Base-by-base conservation (phyloP, 139 green algal genomes). In the Haematococcus lacustris region DNA sequence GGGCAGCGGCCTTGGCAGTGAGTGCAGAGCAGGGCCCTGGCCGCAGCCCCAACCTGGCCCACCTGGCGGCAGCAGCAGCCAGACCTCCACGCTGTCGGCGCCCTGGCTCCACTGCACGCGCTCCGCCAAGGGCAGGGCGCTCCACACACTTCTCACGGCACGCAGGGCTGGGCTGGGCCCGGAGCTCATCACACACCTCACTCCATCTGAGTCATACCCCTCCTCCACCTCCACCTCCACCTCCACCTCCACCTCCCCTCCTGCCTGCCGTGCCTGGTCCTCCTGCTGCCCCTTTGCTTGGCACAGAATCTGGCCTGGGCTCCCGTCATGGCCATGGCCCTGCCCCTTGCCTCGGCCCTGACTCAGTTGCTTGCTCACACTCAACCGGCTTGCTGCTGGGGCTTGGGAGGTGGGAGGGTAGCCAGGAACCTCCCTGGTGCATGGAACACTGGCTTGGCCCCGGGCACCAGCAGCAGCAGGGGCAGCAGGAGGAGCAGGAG, bases 141-240 rank as follows among this genome's bases (percentile, higher is more conserved):
- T 50, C 73, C 73, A 78, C 2, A 53, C 34, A 28, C 35, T 7
- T 53, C 21, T 13, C 6, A 34, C 6, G 2, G 43, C 63, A 26
- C 62, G 3, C 26, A 68, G 51, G 28, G 30, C 64, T 1, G 6
- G 23, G 2, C 21, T 26, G 33, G 64, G 65, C 17, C 63, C 66
- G 17, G 73, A 78, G 17, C 38, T 37, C 65, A 51, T 73, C 50
- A 73, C 66, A 3, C 38, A 13, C 3, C 66, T 38, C 32, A 78
- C 26, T 2, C 73, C 73, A 62, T 78, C 73, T 9, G 57, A 53
- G 37, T 78, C 64, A 61, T 70, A 76, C 25, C 65, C 65, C 38
- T 30, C 63, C 33, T 69, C 63, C 6, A 3, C 63, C 37, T 34
- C 37, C 4, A 5, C 37, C 37, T 51, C 63, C 21, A 32, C 23